Evolutionary conservation across 2,329 filamentous ascomycete species (phyloP).

Genomic region (Colletotrichum chlorophyti): DNA sequence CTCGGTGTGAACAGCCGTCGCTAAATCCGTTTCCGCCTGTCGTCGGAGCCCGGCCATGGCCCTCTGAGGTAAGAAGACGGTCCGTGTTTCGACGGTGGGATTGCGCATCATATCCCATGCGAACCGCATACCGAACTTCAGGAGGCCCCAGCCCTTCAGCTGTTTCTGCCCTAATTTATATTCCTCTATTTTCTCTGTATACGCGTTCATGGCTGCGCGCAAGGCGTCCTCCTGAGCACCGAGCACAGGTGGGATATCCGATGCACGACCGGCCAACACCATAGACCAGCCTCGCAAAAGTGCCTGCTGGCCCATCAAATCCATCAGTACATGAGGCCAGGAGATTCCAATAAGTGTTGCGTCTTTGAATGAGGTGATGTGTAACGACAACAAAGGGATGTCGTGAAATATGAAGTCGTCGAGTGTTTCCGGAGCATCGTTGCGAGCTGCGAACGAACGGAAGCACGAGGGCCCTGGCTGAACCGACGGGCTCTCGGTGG

Average conservation of each 20-base stretch:
- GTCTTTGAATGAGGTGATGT: slow-evolving; percentile 54
- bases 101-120: slow-evolving; percentile 39
- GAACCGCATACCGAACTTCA: slow-evolving; percentile 41
- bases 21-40: slow-evolving; percentile 38
- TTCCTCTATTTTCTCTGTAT: slow-evolving; percentile 34
- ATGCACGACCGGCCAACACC: slow-evolving; percentile 48
- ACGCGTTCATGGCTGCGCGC: slow-evolving; percentile 11
- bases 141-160: slow-evolving; percentile 34
- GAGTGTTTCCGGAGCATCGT: slow-evolving; percentile 31
- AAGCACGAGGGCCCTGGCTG: slow-evolving; percentile 22
- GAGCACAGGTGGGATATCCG: slow-evolving; percentile 44
- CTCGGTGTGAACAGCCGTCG: too few species aligned
- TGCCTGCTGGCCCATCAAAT: slow-evolving; percentile 48
- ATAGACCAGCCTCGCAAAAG: slow-evolving; percentile 53
- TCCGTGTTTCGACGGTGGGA: slow-evolving; percentile 39
- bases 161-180: slow-evolving; percentile 33
- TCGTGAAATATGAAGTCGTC: slow-evolving; percentile 49
- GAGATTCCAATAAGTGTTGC: slow-evolving; percentile 53
- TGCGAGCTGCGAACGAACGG: slow-evolving; percentile 19
- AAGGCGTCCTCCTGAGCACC: slow-evolving; percentile 44
- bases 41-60: slow-evolving; percentile 37
- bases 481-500: slow-evolving; percentile 28
- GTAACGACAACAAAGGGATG: slow-evolving; percentile 51
- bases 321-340: slow-evolving; percentile 54
- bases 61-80: slow-evolving; percentile 44